These are phyloP conservation scores for Podaxis rugospora DNA, from an alignment of 768 basidiomycete genomes.

Conservation along the genomic window DNA sequence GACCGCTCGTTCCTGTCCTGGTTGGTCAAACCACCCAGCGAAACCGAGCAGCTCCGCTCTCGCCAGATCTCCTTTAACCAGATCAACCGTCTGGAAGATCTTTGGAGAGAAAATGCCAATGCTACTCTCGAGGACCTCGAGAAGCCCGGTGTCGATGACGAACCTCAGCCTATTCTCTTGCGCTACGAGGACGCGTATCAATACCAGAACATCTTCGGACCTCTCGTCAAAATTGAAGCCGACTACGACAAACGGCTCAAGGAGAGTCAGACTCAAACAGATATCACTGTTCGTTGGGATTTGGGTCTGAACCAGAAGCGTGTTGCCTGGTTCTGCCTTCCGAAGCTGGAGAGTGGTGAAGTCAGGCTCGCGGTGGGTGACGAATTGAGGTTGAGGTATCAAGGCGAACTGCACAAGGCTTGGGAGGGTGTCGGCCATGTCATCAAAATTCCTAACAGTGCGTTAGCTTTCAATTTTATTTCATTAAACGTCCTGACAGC, in stretches of 20 bases:
- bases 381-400: constrained; percentile 85
- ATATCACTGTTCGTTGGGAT: constrained; percentile 96
- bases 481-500: constrained; percentile 10
- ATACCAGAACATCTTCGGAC: constrained; percentile 99
- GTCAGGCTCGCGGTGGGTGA: constrained; percentile 96
- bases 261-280: constrained; percentile 97
- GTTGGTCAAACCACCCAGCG: constrained; percentile 96
- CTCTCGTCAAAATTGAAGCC: constrained; percentile 98
- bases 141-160: constrained; percentile 96
- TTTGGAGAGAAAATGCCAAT: constrained; percentile 95
- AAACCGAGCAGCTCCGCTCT: constrained; percentile 93
- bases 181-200: constrained; percentile 99
- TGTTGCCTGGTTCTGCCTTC: constrained; percentile 96
- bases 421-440: constrained; percentile 99
- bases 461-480: constrained; percentile 23
- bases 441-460: constrained; percentile 98
- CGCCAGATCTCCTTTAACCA: constrained; percentile 96
- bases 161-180: constrained; percentile 86
- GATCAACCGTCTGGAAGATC: constrained; percentile 94
- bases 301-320: constrained; percentile 97
- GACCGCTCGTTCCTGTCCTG: constrained; percentile 99
- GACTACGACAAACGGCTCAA: constrained; percentile 98
- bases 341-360: constrained; percentile 97
- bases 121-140: constrained; percentile 96
- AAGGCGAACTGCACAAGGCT: constrained; percentile 83